Evolutionary conservation across 129 eudicot genomes (phyloP).

Genomic region (Scalesia atractyloides): DNA sequence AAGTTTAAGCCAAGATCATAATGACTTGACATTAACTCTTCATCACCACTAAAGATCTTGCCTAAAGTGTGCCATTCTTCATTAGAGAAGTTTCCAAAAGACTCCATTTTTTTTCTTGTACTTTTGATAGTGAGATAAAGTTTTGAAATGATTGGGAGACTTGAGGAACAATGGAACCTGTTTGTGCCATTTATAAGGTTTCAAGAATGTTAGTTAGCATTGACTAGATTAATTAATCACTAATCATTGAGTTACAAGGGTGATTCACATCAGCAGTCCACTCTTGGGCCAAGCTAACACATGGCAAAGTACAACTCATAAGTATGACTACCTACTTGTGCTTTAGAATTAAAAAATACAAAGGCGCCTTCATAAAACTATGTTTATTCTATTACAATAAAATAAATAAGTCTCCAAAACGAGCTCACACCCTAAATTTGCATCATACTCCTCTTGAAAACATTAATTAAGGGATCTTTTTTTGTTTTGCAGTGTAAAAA

Average conservation of each 20-base stretch:
- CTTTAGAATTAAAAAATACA: neutral
- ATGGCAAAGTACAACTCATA: slow-evolving; percentile 58
- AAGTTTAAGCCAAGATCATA: neutral
- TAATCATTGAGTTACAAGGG: slow-evolving; percentile 33
- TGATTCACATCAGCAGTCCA: slow-evolving; percentile 49
- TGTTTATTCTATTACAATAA: neutral
- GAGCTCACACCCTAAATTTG: no score
- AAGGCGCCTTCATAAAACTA: neutral
- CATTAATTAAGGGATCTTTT: no score
- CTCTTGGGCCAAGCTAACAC: slow-evolving; percentile 47
- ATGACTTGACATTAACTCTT: slow-evolving; percentile 12
- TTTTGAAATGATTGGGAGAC: slow-evolving; percentile 28
- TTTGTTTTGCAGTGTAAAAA: no score
- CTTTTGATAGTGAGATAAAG: slow-evolving; percentile 3
- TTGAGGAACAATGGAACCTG: slow-evolving; percentile 34
- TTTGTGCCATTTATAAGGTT: slow-evolving; percentile 34
- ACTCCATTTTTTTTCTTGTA: slow-evolving; percentile 46
- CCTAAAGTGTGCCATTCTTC: slow-evolving; percentile 70
- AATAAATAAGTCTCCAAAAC: no score
- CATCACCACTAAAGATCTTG: slow-evolving; percentile 50
- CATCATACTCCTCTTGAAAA: no score
- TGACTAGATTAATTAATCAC: slow-evolving; percentile 46
- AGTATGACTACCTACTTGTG: neutral
- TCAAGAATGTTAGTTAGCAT: slow-evolving; percentile 35
- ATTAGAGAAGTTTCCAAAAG: slow-evolving; percentile 49